Conservation (phyloP, 306 rosid species). For the Prunus mume region DNA sequence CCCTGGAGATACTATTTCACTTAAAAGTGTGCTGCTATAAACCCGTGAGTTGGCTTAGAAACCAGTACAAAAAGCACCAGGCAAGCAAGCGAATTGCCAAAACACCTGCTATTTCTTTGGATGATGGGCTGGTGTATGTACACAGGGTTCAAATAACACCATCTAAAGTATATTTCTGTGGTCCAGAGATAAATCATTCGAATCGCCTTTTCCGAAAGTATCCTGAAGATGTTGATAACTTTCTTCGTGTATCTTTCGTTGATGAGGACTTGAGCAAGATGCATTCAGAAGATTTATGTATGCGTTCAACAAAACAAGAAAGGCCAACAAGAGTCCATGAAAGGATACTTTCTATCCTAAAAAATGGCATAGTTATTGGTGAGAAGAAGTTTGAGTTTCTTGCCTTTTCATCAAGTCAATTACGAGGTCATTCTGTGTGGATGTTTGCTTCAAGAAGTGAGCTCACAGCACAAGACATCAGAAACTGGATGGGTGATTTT, state of each 20-base stretch:
- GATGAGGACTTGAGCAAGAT: constrained; percentile 43
- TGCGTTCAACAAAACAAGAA: constrained; percentile 2
- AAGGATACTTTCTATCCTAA: constrained; percentile 26
- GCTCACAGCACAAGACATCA: constrained; percentile 30
- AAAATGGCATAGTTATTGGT: constrained; percentile 39
- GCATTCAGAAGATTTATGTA: constrained; percentile 21
- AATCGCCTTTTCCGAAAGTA: constrained; percentile 37
- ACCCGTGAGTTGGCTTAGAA: constrained; percentile 30
- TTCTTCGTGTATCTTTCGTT: constrained; percentile 43
- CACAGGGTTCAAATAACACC: constrained; percentile 40
- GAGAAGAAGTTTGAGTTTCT: constrained; percentile 45
- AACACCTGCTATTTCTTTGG: constrained; percentile 31
- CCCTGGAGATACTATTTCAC: constrained; percentile 30
- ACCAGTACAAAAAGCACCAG: constrained; percentile 16
- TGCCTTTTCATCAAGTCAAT: constrained; percentile 38
- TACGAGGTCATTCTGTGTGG: constrained; percentile 36
- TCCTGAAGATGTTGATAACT: constrained; percentile 32
- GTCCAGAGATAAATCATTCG: constrained; percentile 46
- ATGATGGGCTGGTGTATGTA: constrained; percentile 35
- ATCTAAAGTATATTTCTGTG: constrained; percentile 34
- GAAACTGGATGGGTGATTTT: constrained; percentile 48
- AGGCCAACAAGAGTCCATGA: constrained; percentile 21
- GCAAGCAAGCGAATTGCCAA: neutral
- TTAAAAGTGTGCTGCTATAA: constrained; percentile 37
- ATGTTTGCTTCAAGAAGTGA: constrained; percentile 50